Percentiles rank a stretch among this genome's conserved stretches.
Conservation (phyloP, 768 basidiomycete genomes). For the Suillus occidentalis region DNA sequence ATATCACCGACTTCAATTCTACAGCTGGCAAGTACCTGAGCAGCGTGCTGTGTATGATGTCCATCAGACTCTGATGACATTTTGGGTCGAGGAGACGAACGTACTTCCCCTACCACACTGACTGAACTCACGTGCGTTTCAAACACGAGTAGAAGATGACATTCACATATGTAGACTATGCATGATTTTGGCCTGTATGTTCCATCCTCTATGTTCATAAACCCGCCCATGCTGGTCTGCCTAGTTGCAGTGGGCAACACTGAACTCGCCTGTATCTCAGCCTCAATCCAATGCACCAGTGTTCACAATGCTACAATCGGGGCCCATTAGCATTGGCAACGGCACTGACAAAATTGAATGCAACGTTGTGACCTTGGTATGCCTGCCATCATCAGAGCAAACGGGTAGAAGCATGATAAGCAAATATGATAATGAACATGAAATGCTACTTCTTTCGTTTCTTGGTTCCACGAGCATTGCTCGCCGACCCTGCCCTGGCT, state of each 20-base stretch:
- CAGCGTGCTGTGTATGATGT: too few relatives aligned
- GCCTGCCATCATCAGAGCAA: neutral
- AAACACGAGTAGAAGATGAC: neutral
- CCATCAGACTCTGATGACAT: too few relatives aligned
- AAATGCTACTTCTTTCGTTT: conserved; percentile 33
- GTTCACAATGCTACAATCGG: neutral
- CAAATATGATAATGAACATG: conserved; percentile 1
- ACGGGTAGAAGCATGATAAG: neutral
- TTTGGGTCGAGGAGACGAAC: neutral
- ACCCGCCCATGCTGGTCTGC: neutral
- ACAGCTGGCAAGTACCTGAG: too few relatives aligned
- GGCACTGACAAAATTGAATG: neutral
- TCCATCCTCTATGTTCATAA: neutral
- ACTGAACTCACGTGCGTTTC: neutral
- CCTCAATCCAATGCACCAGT: neutral
- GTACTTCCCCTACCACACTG: neutral
- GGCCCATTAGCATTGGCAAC: neutral
- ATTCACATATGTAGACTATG: neutral
- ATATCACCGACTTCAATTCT: too few relatives aligned
- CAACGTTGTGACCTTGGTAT: neutral
- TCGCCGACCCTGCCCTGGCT: conserved; percentile 25
- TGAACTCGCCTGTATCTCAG: neutral
- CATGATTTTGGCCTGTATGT: neutral
- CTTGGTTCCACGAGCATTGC: conserved; percentile 24
- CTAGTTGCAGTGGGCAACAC: neutral